Base-by-base conservation (phyloP, 495 filamentous ascomycete species). In the Cercophora scortea region DNA sequence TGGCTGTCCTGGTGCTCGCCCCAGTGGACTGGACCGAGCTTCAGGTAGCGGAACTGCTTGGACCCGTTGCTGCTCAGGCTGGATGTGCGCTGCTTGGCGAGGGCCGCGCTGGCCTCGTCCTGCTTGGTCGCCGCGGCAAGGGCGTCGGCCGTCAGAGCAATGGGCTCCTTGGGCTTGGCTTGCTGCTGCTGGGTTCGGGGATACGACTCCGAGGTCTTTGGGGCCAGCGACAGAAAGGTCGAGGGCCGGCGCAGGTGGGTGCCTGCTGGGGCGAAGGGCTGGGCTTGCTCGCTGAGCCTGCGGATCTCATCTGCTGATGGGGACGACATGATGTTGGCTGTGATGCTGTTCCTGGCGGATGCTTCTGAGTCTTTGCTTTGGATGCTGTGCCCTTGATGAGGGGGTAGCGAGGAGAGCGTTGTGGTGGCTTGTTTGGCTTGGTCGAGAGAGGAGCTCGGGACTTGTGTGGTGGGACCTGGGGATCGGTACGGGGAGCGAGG, bases 1-100 rank as follows among this genome's bases (percentile, higher is more conserved):
- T 70, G 69, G 64, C 56, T 69, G 49, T 64, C 70, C 38, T 59
- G 65, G 62, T 74, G 71, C 65, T 74, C 71, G 51, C 73, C 73
- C 57, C 63, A 76, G 66, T 74, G 71, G 57, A 76, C 73, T 32
- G 73, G 73, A n/a, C 69, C 69, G 46, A 77, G 71, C 60, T 71
- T 72, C 43, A 77, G 69, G 71, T 75, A 72, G 49, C 73, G 71
- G 39, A 61, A 44, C 10, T 48, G 46, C 54, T 62, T 65, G 53
- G 58, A 60, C n/a, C 59, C 61, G 43, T 67, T 58, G 51, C 61
- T 64, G 62, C 62, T 65, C 45, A 64, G 54, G 58, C 61, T 67
- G 35, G 68, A 68, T 42, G 60, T 60, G 51, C 68, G 68, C 49
- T 63, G 67, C 59, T 65, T 60, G 12, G 25, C 46, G 10, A 46